A percentile compares a stretch with the other conserved stretches of the same genome.
phyloP scores from a whole-genome alignment of 208 protist species.

The Wallacemonas sp. region DNA sequence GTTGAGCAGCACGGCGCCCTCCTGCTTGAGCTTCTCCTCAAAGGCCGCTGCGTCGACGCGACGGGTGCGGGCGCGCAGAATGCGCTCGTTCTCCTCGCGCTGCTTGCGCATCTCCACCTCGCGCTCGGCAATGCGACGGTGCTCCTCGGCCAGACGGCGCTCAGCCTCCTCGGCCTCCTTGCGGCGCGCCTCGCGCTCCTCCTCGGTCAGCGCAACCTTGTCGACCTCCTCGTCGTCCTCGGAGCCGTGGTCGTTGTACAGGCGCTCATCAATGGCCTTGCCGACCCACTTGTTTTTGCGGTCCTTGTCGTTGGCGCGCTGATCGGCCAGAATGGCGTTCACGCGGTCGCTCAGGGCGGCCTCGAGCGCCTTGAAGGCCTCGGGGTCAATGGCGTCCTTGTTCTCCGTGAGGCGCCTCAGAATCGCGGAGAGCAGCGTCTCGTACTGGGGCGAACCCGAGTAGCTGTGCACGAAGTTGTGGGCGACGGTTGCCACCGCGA shows the following conservation, averaged over 20 bases:
- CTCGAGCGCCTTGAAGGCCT: slow-evolving; percentile 48
- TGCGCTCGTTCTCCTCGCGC: slow-evolving; percentile 62
- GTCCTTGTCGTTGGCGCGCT: slow-evolving; percentile 65
- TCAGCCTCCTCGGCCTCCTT: slow-evolving; percentile 40
- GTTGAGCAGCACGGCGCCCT: slow-evolving; percentile 70
- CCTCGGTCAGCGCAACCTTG: slow-evolving; percentile 35
- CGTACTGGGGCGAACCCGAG: slow-evolving; percentile 53
- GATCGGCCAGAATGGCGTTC: slow-evolving; percentile 59
- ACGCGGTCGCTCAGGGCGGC: slow-evolving; percentile 46
- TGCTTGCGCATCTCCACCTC: slow-evolving; percentile 53
- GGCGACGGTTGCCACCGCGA: slow-evolving; percentile 69
- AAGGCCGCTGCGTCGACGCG: slow-evolving; percentile 65
- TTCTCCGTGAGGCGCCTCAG: slow-evolving; percentile 40
- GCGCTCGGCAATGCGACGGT: slow-evolving; percentile 46
- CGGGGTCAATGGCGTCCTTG: slow-evolving; percentile 37
- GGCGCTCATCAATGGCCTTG: slow-evolving; percentile 26
- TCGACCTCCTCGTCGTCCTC: slow-evolving; percentile 45
- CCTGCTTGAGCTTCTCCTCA: slow-evolving; percentile 54
- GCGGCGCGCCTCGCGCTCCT: slow-evolving; percentile 26
- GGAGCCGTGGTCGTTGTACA: slow-evolving; percentile 41
- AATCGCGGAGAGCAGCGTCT: slow-evolving; percentile 54
- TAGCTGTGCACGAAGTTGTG: slow-evolving; percentile 63
- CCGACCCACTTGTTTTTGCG: slow-evolving; percentile 46
- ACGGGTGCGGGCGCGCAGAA: slow-evolving; percentile 47
- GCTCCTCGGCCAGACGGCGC: slow-evolving; percentile 45